Evolutionary conservation across 1,139 yeast species (phyloP).

Genomic region (Fermentozyma sake): DNA sequence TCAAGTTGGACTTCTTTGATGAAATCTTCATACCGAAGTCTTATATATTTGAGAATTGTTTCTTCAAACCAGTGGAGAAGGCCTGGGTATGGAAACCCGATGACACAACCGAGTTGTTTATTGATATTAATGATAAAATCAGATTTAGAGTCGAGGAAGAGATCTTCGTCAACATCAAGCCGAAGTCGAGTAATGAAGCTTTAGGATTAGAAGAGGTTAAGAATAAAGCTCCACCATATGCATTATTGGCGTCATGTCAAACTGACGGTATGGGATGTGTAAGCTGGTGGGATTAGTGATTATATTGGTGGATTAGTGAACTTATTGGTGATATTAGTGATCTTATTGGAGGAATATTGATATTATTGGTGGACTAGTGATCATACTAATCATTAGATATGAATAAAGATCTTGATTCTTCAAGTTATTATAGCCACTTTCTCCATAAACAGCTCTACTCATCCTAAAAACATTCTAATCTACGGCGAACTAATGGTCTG

Average conservation of each 20-base stretch:
- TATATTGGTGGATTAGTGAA: no score
- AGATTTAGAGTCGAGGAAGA: slow-evolving; percentile 90
- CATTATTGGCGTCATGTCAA: slow-evolving; percentile 86
- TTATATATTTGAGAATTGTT: slow-evolving; percentile 74
- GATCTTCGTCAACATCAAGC: slow-evolving; percentile 75
- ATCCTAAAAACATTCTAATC: no score
- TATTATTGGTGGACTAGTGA: no score
- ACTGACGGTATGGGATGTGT: slow-evolving; percentile 95
- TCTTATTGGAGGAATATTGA: no score
- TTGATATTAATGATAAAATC: slow-evolving; percentile 87
- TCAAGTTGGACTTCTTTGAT: slow-evolving; percentile 82
- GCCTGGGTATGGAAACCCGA: slow-evolving; percentile 94
- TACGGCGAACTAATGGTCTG: no score
- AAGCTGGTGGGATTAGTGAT: slow-evolving; percentile 84
- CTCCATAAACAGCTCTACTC: no score
- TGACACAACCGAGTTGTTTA: slow-evolving; percentile 66
- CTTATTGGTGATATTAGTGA: no score
- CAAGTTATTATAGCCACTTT: no score
- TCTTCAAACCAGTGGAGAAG: slow-evolving; percentile 66
- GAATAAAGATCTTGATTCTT: no score
- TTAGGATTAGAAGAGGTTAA: slow-evolving; percentile 17
- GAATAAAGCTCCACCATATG: slow-evolving; percentile 65
- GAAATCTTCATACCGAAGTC: slow-evolving; percentile 86
- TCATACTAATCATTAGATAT: no score
- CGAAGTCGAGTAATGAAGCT: slow-evolving; percentile 59